A percentile compares a stretch with the other conserved stretches of the same genome.
phyloP scores from a whole-genome alignment of 495 filamentous ascomycete genomes.

The Endocarpon pusillum region DNA sequence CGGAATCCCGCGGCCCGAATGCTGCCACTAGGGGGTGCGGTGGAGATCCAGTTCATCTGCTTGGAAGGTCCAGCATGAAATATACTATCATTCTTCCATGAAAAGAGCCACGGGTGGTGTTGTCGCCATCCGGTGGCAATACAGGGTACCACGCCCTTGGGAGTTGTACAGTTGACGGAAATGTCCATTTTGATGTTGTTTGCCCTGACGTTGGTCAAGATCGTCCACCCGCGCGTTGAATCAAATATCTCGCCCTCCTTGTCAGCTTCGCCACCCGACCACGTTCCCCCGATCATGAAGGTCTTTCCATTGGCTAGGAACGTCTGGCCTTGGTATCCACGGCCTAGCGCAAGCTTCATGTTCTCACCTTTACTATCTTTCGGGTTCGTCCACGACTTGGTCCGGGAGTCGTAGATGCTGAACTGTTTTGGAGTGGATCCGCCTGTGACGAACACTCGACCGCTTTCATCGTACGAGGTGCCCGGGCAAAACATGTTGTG shows the following conservation, averaged over 20 bases:
- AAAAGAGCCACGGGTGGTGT: constrained; percentile 40
- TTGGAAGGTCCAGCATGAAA: constrained; percentile 41
- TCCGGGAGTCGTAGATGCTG: not conserved
- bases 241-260: not conserved
- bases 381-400: not conserved
- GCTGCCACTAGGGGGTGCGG: constrained; percentile 22
- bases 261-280: not conserved
- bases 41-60: constrained; percentile 39
- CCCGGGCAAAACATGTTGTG: not conserved
- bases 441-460: not conserved
- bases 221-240: not conserved
- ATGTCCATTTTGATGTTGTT: not conserved
- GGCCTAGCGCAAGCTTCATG: not conserved
- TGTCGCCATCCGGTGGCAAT: not conserved
- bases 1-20: constrained; percentile 17
- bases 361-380: not conserved
- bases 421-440: not conserved
- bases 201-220: not conserved
- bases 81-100: constrained; percentile 33
- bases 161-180: not conserved
- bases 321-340: not conserved
- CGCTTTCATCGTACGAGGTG: not conserved
- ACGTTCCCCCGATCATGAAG: not conserved
- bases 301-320: not conserved
- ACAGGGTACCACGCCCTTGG: not conserved